A percentile compares a stretch with the other conserved stretches of the same genome.
Evolutionary conservation across 129 eudicot genomes (phyloP).

Genomic region (sunflower (Helianthus annuus)): DNA sequence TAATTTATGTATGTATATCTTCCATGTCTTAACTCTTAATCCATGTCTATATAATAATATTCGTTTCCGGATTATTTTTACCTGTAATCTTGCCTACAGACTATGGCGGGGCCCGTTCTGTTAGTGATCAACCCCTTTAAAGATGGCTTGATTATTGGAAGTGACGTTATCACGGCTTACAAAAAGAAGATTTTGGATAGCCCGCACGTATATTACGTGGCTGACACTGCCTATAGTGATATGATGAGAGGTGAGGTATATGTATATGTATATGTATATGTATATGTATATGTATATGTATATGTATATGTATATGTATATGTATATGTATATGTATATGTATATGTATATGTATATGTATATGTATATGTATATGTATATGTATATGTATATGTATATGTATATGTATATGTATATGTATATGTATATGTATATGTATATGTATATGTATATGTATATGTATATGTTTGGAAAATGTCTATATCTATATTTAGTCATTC

Average conservation of each 20-base stretch:
- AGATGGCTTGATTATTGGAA: slow-evolving; percentile 57
- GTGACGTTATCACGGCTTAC: slow-evolving; percentile 59
- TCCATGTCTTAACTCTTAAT: slow-evolving; percentile 8
- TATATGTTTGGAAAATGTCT: background rate
- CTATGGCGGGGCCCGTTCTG: slow-evolving; percentile 85
- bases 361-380: background rate
- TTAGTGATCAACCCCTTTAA: slow-evolving; percentile 91
- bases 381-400: background rate
- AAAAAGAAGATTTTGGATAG: slow-evolving; percentile 75
- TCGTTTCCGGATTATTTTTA: background rate
- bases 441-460: slow-evolving; percentile 2
- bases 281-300: background rate
- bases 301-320: background rate
- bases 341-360: background rate
- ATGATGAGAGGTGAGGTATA: slow-evolving; percentile 67
- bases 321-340: background rate
- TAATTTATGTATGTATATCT: slow-evolving; percentile 62
- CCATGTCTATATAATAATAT: background rate
- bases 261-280: background rate
- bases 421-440: background rate
- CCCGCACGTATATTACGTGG: slow-evolving; percentile 83
- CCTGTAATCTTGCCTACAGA: slow-evolving; percentile 42
- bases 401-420: background rate
- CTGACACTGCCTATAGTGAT: slow-evolving; percentile 70
- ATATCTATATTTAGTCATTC: slow-evolving; percentile 14